Conservation (phyloP, 2,329 filamentous ascomycete genomes). For the Chrysoporthe cubensis region DNA sequence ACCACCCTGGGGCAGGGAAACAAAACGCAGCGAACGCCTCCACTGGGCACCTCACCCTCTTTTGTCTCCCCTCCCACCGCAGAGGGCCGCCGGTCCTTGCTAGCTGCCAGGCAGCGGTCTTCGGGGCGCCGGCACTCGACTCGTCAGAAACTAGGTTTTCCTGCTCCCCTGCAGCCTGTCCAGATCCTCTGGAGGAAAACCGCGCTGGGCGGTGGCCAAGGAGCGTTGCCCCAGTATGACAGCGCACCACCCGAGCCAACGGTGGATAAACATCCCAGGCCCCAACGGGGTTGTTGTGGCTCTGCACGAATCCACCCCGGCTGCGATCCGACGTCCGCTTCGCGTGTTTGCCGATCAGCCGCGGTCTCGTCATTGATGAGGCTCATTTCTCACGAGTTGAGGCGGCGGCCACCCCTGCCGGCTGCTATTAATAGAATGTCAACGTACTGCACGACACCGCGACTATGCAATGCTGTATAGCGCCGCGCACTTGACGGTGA, state of each 20-base stretch:
- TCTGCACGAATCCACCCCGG: not conserved
- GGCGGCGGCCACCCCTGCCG: constrained; percentile 12
- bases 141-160: not conserved
- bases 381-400: constrained; percentile 12
- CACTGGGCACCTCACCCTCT: not conserved
- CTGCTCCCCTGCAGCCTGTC: not conserved
- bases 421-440: constrained; percentile 9
- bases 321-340: not conserved
- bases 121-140: not conserved
- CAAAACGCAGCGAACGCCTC: not conserved
- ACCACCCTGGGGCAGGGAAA: not conserved
- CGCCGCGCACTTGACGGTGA: not conserved
- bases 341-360: constrained; percentile 18
- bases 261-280: too few relatives aligned
- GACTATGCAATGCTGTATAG: not conserved
- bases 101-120: not conserved
- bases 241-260: not conserved
- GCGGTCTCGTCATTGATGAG: constrained; percentile 13
- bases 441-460: not conserved
- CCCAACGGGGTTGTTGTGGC: not conserved
- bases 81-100: not conserved
- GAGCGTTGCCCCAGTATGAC: not conserved
- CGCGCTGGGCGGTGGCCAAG: not conserved
- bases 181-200: not conserved
- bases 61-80: not conserved